Evolutionary conservation across 805 yeast species (phyloP).

Genomic region (Saccharomyces mikatae): DNA sequence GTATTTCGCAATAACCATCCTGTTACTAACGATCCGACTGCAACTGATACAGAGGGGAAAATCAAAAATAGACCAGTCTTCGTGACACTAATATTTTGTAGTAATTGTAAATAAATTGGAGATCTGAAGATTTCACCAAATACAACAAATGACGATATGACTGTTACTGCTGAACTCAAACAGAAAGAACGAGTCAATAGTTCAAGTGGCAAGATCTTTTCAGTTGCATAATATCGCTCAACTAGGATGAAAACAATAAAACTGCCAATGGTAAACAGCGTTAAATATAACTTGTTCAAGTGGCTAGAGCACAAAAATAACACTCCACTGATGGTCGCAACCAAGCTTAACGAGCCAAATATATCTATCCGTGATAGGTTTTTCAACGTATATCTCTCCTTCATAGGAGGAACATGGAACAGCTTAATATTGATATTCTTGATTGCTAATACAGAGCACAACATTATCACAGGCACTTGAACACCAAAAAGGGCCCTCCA

Average conservation of each 20-base stretch:
- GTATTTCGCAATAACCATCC: constrained; percentile 39
- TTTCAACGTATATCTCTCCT: constrained; percentile 36
- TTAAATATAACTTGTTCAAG: constrained; percentile 34
- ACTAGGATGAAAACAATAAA: constrained; percentile 32
- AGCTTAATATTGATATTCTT: constrained; percentile 34
- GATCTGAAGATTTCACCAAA: constrained; percentile 47
- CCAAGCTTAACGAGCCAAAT: constrained; percentile 57
- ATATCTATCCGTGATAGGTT: constrained; percentile 57
- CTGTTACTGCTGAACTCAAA: constrained; percentile 42
- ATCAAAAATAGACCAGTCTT: constrained; percentile 47
- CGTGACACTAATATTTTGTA: constrained; percentile 43
- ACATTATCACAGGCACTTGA: constrained; percentile 41
- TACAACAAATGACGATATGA: constrained; percentile 36
- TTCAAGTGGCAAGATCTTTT: constrained; percentile 54
- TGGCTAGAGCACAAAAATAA: constrained; percentile 43
- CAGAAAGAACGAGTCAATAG: constrained; percentile 49
- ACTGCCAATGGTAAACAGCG: constrained; percentile 24
- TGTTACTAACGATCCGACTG: constrained; percentile 47
- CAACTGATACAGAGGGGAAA: constrained; percentile 48
- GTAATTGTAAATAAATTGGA: constrained; percentile 51
- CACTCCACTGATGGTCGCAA: constrained; percentile 40
- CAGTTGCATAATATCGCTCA: constrained; percentile 32
- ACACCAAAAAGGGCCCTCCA: constrained; percentile 54
- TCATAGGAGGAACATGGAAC: constrained; percentile 43
- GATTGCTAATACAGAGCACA: constrained; percentile 33